Conservation (phyloP, 208 protist species). For the Acanthamoeba lenticulata region DNA sequence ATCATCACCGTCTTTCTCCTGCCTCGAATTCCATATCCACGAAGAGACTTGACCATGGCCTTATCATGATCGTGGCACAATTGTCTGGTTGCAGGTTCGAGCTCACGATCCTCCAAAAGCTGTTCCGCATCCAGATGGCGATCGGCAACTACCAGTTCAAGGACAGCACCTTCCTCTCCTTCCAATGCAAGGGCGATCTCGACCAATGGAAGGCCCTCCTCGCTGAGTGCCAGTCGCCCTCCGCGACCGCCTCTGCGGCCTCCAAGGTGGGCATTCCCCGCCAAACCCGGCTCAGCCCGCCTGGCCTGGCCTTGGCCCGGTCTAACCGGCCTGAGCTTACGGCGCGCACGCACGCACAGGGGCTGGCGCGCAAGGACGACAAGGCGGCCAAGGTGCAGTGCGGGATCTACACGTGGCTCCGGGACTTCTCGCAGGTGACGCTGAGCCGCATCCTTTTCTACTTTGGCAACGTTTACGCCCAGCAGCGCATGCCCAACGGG, state of each 20-base stretch:
- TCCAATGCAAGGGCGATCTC: background rate
- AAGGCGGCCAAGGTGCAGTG: background rate
- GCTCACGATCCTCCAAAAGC: conserved; percentile 1
- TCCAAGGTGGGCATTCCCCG: background rate
- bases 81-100: background rate
- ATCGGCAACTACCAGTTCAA: conserved; percentile 39
- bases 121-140: conserved; percentile 38
- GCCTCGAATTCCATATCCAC: too few relatives aligned
- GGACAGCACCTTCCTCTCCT: conserved; percentile 20
- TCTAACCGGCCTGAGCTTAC: too few relatives aligned
- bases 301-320: too few relatives aligned
- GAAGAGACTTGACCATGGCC: too few relatives aligned
- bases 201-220: conserved; percentile 14
- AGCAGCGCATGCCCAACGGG: background rate
- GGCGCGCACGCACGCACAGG: background rate
- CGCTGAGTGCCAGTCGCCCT: background rate
- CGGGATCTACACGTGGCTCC: conserved; percentile 16
- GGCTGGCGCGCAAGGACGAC: background rate
- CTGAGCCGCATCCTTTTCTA: background rate
- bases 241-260: too few relatives aligned
- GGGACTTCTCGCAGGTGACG: background rate
- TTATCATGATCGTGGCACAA: too few relatives aligned
- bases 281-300: too few relatives aligned
- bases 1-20: too few relatives aligned
- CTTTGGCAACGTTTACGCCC: conserved; percentile 23